Conservation (phyloP, 1,284 basidiomycete genomes). For the Boletellus deceptivus region DNA sequence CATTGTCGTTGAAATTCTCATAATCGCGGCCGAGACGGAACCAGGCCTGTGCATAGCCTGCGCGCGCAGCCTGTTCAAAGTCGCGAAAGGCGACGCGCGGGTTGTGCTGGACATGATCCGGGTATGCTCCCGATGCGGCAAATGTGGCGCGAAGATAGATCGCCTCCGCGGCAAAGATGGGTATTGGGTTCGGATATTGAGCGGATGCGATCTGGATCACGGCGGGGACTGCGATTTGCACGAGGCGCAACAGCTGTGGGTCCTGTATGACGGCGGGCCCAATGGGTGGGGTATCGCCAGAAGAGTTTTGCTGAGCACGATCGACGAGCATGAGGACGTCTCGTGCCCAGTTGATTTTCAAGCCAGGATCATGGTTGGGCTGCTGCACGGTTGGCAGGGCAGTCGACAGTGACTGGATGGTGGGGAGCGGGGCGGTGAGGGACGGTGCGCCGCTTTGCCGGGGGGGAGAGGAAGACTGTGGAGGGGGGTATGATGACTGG, state of each 20-base stretch:
- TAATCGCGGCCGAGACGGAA: conserved; percentile 90
- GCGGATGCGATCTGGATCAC: conserved; percentile 53
- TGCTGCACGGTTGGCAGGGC: conserved; percentile 49
- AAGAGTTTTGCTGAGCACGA: conserved; percentile 43
- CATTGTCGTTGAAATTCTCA: conserved; percentile 77
- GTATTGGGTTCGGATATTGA: conserved; percentile 35
- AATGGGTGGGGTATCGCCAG: conserved; percentile 43
- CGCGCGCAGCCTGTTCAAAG: conserved; percentile 78
- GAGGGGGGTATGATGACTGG: conserved; percentile 27
- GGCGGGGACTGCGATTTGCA: conserved; percentile 63
- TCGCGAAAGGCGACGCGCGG: conserved; percentile 84
- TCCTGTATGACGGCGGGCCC: conserved; percentile 62
- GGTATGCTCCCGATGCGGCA: conserved; percentile 65
- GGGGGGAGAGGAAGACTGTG: conserved; percentile 30
- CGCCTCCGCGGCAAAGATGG: conserved; percentile 65
- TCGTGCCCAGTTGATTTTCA: conserved; percentile 72
- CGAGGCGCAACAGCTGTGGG: conserved; percentile 58
- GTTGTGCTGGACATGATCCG: conserved; percentile 60
- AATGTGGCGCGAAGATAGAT: conserved; percentile 74
- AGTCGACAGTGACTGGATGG: conserved; percentile 50
- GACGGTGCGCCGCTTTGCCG: conserved; percentile 38
- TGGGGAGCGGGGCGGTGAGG: conserved; percentile 65
- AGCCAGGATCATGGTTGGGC: conserved; percentile 51
- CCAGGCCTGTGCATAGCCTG: conserved; percentile 76
- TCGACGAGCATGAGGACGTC: conserved; percentile 82